Conservation (phyloP, 2,329 filamentous ascomycete species). For the Alternaria incomplexa region DNA sequence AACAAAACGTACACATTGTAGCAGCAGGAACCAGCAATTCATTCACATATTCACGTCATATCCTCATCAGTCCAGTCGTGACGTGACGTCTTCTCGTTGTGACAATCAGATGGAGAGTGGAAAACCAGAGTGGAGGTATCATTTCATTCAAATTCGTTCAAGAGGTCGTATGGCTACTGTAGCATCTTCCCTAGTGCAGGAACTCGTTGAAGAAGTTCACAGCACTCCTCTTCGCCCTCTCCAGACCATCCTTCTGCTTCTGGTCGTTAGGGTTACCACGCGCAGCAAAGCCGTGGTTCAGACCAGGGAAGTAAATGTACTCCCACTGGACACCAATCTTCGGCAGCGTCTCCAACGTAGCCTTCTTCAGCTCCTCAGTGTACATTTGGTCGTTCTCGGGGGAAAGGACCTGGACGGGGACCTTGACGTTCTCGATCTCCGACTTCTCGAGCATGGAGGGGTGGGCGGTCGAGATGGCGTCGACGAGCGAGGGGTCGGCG, state of each 20-base stretch:
- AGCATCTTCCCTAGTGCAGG: constrained; percentile 28
- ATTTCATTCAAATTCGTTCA: neutral
- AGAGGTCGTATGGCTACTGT: neutral
- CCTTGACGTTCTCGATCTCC: constrained; percentile 39
- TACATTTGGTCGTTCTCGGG: constrained; percentile 37
- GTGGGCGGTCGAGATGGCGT: constrained; percentile 39
- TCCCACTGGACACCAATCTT: constrained; percentile 40
- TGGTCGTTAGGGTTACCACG: constrained; percentile 34
- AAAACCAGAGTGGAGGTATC: neutral
- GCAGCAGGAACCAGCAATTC: neutral
- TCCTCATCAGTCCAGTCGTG: neutral
- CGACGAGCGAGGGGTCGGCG: constrained; percentile 39
- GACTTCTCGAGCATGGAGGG: constrained; percentile 38
- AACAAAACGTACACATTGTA: neutral
- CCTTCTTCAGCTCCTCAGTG: constrained; percentile 40
- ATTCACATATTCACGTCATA: neutral
- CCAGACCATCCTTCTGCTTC: constrained; percentile 39
- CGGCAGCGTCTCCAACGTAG: constrained; percentile 34
- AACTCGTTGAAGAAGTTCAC: constrained; percentile 43
- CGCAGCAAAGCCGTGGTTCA: constrained; percentile 42
- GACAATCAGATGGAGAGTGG: too few relatives aligned
- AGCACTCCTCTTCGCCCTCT: constrained; percentile 42
- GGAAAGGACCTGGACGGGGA: constrained; percentile 39
- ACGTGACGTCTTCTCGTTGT: too few relatives aligned
- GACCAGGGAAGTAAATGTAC: constrained; percentile 42